These are phyloP conservation scores for bread wheat (Triticum aestivum) DNA, from an alignment of 176 grass and related monocot species.

Conservation along the genomic window IWGSC_CS_RefSeq_v2.1 NC_057798.1:661497223-661497722, in stretches of 20 bases:
- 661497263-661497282: constrained; percentile 16
- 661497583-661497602: neutral
- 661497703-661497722: constrained; percentile 15
- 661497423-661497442: neutral
- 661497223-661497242: constrained; percentile 4
- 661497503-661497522: constrained; percentile 29
- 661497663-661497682: neutral
- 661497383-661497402: constrained; percentile 13
- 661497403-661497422: neutral
- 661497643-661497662: neutral
- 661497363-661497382: neutral
- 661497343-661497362: constrained; percentile 25
- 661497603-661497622: constrained; percentile 9
- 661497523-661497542: neutral
- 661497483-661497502: constrained; percentile 24
- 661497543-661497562: neutral
- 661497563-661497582: neutral
- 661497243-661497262: constrained; percentile 5
- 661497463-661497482: constrained; percentile 2
- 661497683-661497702: constrained; percentile 5
- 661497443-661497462: constrained; percentile 17
- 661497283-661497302: neutral
- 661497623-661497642: constrained; percentile 16
- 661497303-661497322: neutral
- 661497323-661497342: constrained; percentile 7